Conservation (phyloP, 306 rosid genomes). For the Erythrophleum fordii region DNA sequence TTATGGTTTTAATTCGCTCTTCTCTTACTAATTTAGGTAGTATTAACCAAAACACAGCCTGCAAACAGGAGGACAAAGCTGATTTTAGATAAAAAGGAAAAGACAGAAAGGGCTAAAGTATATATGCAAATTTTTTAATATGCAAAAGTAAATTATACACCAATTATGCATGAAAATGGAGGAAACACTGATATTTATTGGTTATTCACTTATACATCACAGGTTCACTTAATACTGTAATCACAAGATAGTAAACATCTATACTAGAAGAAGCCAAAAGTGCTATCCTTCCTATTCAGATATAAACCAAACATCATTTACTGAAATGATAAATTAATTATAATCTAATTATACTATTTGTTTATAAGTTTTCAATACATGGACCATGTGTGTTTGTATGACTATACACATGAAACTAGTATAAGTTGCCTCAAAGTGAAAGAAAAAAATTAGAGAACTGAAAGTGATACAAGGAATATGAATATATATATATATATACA, state of each 20-base stretch:
- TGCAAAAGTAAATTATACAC: neutral
- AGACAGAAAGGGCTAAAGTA: neutral
- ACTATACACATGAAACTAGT: neutral
- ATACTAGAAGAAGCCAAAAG: neutral
- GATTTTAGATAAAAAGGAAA: neutral
- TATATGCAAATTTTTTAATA: neutral
- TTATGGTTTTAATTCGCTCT: slow-evolving; percentile 76
- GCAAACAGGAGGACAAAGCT: slow-evolving; percentile 35
- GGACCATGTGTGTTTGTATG: neutral
- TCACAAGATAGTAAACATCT: neutral
- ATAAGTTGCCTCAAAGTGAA: neutral
- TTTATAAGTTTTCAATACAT: neutral
- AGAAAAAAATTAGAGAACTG: neutral
- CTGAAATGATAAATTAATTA: neutral
- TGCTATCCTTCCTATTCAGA: neutral
- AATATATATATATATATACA: no score
- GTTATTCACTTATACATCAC: neutral
- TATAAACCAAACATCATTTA: neutral
- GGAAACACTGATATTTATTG: neutral
- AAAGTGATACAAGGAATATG: neutral
- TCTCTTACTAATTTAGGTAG: slow-evolving; percentile 85
- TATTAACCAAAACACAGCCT: slow-evolving; percentile 94
- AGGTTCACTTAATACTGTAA: neutral
- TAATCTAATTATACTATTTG: neutral
- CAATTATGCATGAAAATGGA: neutral